A percentile compares a stretch with the other conserved stretches of the same genome.
phyloP scores from a whole-genome alignment of 2,329 filamentous ascomycete genomes.

The Cadophora sp. region DNA sequence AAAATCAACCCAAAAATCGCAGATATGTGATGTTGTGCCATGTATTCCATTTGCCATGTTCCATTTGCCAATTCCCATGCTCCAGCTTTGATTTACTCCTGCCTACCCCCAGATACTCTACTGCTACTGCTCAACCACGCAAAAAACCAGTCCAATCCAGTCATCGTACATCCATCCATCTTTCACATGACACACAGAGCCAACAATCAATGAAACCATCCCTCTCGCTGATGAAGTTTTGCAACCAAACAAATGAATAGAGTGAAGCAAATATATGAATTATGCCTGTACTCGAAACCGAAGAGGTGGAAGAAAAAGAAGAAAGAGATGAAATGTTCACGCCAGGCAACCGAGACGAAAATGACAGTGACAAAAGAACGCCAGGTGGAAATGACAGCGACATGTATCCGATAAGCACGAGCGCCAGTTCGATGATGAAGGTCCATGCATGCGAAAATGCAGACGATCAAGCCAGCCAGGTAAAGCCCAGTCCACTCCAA shows the following conservation, averaged over 20 bases:
- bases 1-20: neutral
- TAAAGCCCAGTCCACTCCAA: neutral
- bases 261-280: neutral
- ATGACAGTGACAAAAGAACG: conserved; percentile 27
- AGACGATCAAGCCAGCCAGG: conserved; percentile 5
- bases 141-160: neutral
- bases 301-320: neutral
- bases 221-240: neutral
- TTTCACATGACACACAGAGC: neutral
- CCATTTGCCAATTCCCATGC: conserved; percentile 5
- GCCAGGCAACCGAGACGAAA: neutral
- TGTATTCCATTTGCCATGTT: neutral
- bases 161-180: neutral
- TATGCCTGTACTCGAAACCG: neutral
- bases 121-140: neutral
- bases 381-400: conserved; percentile 40
- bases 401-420: conserved; percentile 1
- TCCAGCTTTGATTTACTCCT: conserved; percentile 5
- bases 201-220: neutral
- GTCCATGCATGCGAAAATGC: neutral
- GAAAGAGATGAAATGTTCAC: neutral
- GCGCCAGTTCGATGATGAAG: conserved; percentile 8
- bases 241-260: neutral
- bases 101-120: neutral
- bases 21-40: neutral